Percentiles rank a stretch among this genome's conserved stretches.
Evolutionary conservation across 176 grass and related monocot genomes (phyloP).

Genomic region (Metroxylon sagu): DNA sequence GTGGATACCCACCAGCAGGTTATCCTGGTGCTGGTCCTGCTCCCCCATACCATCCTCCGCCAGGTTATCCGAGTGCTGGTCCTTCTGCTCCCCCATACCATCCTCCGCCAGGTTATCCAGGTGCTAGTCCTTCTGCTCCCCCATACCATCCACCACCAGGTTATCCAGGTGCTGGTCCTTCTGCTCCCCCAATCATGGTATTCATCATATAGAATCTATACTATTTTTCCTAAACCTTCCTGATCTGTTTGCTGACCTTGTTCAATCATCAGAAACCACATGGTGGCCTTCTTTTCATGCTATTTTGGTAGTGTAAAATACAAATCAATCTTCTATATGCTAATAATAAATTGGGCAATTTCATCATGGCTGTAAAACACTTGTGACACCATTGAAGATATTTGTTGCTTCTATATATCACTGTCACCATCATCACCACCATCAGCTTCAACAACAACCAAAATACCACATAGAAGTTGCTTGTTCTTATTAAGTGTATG

Average conservation of each 20-base stretch:
- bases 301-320: no score
- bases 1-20: slow-evolving; percentile 24
- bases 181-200: slow-evolving; percentile 10
- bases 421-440: no score
- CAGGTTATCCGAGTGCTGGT: slow-evolving; percentile 30
- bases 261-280: background rate
- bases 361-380: no score
- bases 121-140: slow-evolving; percentile 2
- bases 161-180: slow-evolving; percentile 25
- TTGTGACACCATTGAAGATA: no score
- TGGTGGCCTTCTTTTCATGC: no score
- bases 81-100: slow-evolving; percentile 12
- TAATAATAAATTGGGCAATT: no score
- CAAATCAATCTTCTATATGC: no score
- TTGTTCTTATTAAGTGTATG: no score
- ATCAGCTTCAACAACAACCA: no score
- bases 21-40: slow-evolving; percentile 28
- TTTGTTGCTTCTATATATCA: no score
- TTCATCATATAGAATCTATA: no score
- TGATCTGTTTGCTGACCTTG: background rate
- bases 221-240: background rate
- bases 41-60: slow-evolving; percentile 14
- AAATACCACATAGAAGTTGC: no score
- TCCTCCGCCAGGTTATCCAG: slow-evolving; percentile 27
- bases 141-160: slow-evolving; percentile 22